A percentile compares a stretch with the other conserved stretches of the same genome.
phyloP scores from a whole-genome alignment of 345 rosid species.

The Trapa incisa region DNA sequence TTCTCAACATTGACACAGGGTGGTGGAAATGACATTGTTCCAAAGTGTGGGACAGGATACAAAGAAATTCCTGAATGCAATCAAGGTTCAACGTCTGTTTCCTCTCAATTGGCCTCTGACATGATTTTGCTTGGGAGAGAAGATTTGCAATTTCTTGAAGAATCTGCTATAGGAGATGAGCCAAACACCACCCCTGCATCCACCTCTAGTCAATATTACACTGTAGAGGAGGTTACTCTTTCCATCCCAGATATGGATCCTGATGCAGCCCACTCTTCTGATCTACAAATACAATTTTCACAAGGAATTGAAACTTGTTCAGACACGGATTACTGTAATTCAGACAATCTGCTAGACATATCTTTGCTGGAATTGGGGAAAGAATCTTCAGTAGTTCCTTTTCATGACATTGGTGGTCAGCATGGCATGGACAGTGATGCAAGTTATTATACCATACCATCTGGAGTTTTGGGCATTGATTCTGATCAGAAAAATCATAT shows the following conservation, averaged over 20 bases:
- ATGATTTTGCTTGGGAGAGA: conserved; percentile 28
- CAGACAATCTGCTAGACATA: conserved; percentile 32
- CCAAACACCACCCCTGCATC: conserved; percentile 43
- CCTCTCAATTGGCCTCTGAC: conserved; percentile 53
- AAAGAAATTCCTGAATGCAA: conserved; percentile 90
- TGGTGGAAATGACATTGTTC: conserved; percentile 55
- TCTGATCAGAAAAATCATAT: conserved; percentile 34
- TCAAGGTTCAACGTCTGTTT: conserved; percentile 54
- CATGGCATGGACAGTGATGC: conserved; percentile 27
- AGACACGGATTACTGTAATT: conserved; percentile 30
- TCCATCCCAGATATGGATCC: conserved; percentile 44
- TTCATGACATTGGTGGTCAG: conserved; percentile 17
- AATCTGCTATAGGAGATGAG: conserved; percentile 32
- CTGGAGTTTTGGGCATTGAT: conserved; percentile 23
- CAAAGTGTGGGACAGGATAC: conserved; percentile 30
- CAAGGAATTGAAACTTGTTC: conserved; percentile 28
- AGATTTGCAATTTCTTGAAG: conserved; percentile 38
- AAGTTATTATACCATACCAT: conserved; percentile 24
- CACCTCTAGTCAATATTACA: conserved; percentile 44
- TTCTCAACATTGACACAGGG: conserved; percentile 54
- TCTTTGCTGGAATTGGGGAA: conserved; percentile 36
- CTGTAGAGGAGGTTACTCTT: conserved; percentile 38
- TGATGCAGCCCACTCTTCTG: conserved; percentile 44
- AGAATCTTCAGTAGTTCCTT: conserved; percentile 37
- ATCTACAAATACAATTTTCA: conserved; percentile 29